Evolutionary conservation across 108 stramenopile species (phyloP).

Genomic region (Asterionellopsis glacialis): DNA sequence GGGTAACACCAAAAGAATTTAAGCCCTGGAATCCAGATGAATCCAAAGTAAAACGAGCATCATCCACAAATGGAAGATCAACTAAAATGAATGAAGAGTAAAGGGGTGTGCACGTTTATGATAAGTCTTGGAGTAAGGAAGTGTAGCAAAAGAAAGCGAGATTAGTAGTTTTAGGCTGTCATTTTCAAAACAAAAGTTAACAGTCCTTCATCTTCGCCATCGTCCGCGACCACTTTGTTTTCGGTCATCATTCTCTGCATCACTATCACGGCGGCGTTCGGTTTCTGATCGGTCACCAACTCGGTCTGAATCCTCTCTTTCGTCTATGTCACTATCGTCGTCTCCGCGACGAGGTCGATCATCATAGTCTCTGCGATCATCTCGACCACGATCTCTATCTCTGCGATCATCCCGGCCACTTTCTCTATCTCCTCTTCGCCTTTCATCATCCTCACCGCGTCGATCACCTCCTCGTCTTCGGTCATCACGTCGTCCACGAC

Average conservation of each 20-base stretch:
- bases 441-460: background rate
- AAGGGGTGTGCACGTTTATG: too few species aligned
- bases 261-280: too few species aligned
- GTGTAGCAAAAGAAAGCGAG: too few species aligned
- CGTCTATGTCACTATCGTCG: conserved; percentile 5
- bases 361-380: background rate
- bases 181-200: too few species aligned
- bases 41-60: background rate
- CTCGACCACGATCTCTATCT: background rate
- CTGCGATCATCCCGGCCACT: conserved; percentile 2
- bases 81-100: too few species aligned
- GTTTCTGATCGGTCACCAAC: too few species aligned
- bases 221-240: too few species aligned
- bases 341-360: background rate
- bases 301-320: background rate
- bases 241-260: too few species aligned
- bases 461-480: background rate
- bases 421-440: conserved; percentile 1
- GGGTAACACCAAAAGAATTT: conserved; percentile 55
- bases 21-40: conserved; percentile 42
- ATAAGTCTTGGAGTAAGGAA: too few species aligned
- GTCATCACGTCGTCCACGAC: background rate
- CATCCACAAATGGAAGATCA: too few species aligned
- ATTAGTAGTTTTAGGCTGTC: too few species aligned
- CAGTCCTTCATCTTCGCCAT: too few species aligned